phyloP scores from a whole-genome alignment of 306 rosid genomes.

The Quercus mongolica region DNA sequence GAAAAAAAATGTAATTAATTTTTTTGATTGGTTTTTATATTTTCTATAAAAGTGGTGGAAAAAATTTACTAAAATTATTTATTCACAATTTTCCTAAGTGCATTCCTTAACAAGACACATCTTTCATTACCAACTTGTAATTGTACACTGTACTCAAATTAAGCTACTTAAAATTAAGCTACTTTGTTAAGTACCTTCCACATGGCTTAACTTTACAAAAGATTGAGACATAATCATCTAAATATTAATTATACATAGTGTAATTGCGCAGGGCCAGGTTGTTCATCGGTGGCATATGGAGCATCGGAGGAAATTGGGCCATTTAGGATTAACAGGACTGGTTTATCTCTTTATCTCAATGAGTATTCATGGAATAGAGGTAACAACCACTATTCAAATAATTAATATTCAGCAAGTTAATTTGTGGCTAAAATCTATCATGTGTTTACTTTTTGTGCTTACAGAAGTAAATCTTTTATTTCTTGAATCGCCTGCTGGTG shows the following conservation, averaged over 20 bases:
- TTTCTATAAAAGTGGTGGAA: no score
- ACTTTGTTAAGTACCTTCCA: background rate
- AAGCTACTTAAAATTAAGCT: no score
- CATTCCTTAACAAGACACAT: no score
- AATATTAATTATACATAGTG: no score
- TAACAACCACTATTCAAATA: conserved; percentile 7
- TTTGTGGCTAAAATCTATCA: background rate
- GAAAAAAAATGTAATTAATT: no score
- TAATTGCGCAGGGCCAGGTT: conserved; percentile 66
- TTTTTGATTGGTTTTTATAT: no score
- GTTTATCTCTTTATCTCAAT: conserved; percentile 66
- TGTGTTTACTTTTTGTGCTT: background rate
- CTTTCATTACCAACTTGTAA: no score
- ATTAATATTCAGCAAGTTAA: background rate
- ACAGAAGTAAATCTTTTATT: conserved; percentile 78
- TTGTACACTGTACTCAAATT: no score
- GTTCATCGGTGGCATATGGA: conserved; percentile 86
- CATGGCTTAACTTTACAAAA: background rate
- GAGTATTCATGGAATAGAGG: conserved; percentile 77
- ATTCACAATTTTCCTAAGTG: no score
- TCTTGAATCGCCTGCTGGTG: conserved; percentile 93
- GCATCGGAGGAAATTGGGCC: conserved; percentile 97
- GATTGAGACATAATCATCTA: background rate
- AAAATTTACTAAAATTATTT: no score
- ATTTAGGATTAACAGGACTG: conserved; percentile 58